Evolutionary conservation across 2,329 filamentous ascomycete genomes (phyloP), one percentile per base, ranked within the genome.

Genomic region (Biscogniauxia sp.): DNA sequence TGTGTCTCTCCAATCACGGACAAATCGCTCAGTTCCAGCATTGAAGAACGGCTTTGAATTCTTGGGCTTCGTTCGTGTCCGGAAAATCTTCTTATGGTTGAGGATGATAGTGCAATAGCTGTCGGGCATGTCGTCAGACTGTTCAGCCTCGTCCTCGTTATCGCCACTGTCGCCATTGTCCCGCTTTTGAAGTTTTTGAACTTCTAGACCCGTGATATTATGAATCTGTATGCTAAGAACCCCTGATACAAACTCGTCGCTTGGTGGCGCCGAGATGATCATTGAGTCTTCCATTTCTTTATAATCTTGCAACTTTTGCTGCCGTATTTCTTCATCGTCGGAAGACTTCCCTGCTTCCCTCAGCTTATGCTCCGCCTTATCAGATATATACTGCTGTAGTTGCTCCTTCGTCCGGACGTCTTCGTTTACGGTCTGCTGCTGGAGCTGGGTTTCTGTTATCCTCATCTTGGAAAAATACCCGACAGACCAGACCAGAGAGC

Each of bases 31-130:
- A 1, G 86, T 90, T 5, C 88, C 88, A 2, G 90, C 89, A 65
- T 92, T 92, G 79, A 90, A 92, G 73, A 92, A 92, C 0, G 90
- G 90, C 68, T 91, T 91, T 0, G 86, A 82, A 63, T 91, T 92
- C 76, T 91, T 91, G 0, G 90, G 89, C 74, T 93, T 92, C 0
- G 89, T 91, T 17, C 90, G 79, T 1, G 89, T 91, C 67, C 83
- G 87, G 76, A 88, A 93, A 13, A 82, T 78, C 71, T 84, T 91
- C 65, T 83, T 82, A 69, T 92, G 88, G 70, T 92, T 91, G 66
- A 92, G 75, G 51, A 92, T 89, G 66, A 92, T 84, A 32, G 82
- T 90, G 72, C 88, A 91, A 71, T 91, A 93, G 25, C 86, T 81
- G 54, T 87, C 89, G 0, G 89, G 90, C 49, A 91, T 76, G 52